A percentile compares a stretch with the other conserved stretches of the same genome.
Conservation (phyloP, 2,329 filamentous ascomycete species). For the Lachnellula arida region DNA sequence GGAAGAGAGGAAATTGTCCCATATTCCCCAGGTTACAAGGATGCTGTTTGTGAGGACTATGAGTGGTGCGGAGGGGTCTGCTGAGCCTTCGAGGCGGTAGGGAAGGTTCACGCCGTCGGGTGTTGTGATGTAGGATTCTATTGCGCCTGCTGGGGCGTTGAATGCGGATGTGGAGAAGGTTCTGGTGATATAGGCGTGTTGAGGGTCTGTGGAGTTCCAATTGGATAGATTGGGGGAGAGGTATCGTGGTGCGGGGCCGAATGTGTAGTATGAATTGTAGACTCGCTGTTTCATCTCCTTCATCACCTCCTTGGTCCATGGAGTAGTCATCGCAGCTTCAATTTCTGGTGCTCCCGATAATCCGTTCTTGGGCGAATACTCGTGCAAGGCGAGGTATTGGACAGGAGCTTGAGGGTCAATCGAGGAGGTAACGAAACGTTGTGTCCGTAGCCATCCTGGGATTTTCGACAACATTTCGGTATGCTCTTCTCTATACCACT, state of each 20-base stretch:
- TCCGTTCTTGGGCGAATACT: slow-evolving; percentile 64
- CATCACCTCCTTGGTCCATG: slow-evolving; percentile 56
- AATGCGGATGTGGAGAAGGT: slow-evolving; percentile 33
- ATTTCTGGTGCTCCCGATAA: slow-evolving; percentile 57
- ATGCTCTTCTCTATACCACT: slow-evolving; percentile 75
- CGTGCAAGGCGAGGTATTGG: slow-evolving; percentile 65
- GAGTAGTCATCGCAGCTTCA: slow-evolving; percentile 57
- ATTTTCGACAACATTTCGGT: slow-evolving; percentile 65
- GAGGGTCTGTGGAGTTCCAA: slow-evolving; percentile 45
- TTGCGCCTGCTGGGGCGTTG: slow-evolving; percentile 43
- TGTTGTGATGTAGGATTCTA: slow-evolving; percentile 65
- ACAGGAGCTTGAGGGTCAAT: slow-evolving; percentile 53
- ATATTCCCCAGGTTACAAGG: slow-evolving; percentile 73
- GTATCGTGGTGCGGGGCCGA: slow-evolving; percentile 69
- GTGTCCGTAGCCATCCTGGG: slow-evolving; percentile 72
- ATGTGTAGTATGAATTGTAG: slow-evolving; percentile 74
- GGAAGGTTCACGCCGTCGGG: slow-evolving; percentile 63
- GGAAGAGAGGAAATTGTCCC: slow-evolving; percentile 62
- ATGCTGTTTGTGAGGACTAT: slow-evolving; percentile 78
- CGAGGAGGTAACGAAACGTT: slow-evolving; percentile 63
- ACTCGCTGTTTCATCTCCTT: slow-evolving; percentile 51
- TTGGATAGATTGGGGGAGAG: slow-evolving; percentile 37
- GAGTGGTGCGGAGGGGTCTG: slow-evolving; percentile 61
- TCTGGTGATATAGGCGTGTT: slow-evolving; percentile 20
- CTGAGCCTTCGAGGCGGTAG: slow-evolving; percentile 71